These are phyloP conservation scores for Alternaria brassicae DNA, from an alignment of 2,329 filamentous ascomycete genomes.

Conservation along the genomic window DNA sequence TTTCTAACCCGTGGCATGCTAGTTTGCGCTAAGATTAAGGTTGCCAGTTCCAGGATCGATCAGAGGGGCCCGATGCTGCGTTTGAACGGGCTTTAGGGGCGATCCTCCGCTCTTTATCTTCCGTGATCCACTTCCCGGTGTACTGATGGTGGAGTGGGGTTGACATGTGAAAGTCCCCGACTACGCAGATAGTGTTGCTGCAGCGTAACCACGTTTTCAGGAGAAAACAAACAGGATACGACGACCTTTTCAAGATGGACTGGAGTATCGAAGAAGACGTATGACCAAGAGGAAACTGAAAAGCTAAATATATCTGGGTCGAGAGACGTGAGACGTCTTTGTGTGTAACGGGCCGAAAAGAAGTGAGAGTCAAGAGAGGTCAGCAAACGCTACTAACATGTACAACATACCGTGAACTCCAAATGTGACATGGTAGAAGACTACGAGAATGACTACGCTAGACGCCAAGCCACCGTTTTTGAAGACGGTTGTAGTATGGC, in stretches of 20 bases:
- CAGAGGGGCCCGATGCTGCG: slow-evolving; percentile 1
- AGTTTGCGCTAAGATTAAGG: background rate
- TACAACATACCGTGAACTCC: too few relatives aligned
- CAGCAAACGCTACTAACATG: background rate
- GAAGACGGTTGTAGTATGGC: background rate
- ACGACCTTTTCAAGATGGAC: background rate
- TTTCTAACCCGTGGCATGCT: background rate
- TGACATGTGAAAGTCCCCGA: slow-evolving; percentile 37
- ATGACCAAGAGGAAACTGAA: background rate
- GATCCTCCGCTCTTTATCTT: slow-evolving; percentile 16
- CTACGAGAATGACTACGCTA: background rate
- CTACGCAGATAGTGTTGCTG: slow-evolving; percentile 7
- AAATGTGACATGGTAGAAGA: background rate
- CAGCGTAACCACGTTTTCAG: background rate
- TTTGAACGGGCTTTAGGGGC: slow-evolving; percentile 24
- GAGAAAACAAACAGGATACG: background rate
- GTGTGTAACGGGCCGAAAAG: background rate
- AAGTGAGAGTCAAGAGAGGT: background rate
- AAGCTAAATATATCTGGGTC: background rate
- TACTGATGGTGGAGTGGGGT: slow-evolving; percentile 9
- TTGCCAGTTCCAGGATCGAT: background rate
- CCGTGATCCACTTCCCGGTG: slow-evolving; percentile 18
- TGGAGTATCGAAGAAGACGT: background rate
- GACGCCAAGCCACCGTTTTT: background rate
- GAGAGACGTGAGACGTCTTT: background rate